Evolutionary conservation across 768 basidiomycete species (phyloP).

Genomic region (Melanogaster broomeanus): DNA sequence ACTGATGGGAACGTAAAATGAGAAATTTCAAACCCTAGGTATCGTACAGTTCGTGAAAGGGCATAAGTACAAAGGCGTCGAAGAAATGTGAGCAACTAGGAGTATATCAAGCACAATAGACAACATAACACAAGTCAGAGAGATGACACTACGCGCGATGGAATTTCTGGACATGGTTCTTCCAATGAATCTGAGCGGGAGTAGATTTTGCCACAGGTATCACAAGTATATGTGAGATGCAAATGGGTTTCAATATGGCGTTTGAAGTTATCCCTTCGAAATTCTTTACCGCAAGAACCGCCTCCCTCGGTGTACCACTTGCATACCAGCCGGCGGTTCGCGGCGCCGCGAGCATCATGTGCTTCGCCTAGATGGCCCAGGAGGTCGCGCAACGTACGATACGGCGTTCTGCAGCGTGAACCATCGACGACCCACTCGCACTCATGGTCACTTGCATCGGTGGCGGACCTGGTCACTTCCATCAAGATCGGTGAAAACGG

Average conservation of each 20-base stretch:
- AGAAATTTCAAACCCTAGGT: too few relatives aligned
- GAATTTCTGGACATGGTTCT: neutral
- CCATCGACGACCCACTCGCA: neutral
- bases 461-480: neutral
- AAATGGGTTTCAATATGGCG: slow-evolving; percentile 12
- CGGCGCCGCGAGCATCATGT: slow-evolving; percentile 7
- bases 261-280: neutral
- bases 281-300: too few relatives aligned
- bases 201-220: neutral
- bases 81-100: too few relatives aligned
- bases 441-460: neutral
- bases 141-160: neutral
- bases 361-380: too few relatives aligned
- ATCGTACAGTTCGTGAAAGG: too few relatives aligned
- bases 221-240: neutral
- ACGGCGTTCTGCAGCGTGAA: too few relatives aligned
- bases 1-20: too few relatives aligned
- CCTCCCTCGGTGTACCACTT: neutral
- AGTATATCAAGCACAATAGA: neutral
- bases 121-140: too few relatives aligned
- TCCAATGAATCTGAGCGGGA: too few relatives aligned
- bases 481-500: neutral
- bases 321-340: neutral
- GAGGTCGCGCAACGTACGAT: neutral
- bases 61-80: too few relatives aligned